These are phyloP conservation scores for Blastobotrys apis DNA, from an alignment of 1,139 yeast genomes.

Conservation along the genomic window DNA sequence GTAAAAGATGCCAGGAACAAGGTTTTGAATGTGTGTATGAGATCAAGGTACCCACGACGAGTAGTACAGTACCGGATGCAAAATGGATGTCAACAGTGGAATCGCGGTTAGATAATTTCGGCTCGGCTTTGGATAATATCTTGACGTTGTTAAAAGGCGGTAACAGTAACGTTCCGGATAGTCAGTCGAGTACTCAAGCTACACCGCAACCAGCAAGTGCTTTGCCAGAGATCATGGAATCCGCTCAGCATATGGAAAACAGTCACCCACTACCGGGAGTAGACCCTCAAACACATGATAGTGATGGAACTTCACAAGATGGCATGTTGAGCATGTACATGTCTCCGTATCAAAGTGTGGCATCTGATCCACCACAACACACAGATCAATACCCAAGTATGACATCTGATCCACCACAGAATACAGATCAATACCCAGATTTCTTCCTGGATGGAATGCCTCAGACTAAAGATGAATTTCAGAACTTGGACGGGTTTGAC, in stretches of 20 bases:
- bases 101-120: constrained; percentile 44
- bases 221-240: background rate
- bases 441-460: too few species aligned
- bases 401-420: background rate
- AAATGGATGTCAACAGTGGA: constrained; percentile 48
- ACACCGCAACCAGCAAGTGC: background rate
- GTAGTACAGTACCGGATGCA: constrained; percentile 18
- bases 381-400: background rate
- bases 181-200: too few species aligned
- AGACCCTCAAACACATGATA: background rate
- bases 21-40: constrained; percentile 57
- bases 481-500: background rate
- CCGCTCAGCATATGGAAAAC: background rate
- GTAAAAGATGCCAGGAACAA: constrained; percentile 53
- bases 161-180: background rate
- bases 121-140: constrained; percentile 41
- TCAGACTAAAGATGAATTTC: background rate
- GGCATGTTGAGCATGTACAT: background rate
- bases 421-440: background rate
- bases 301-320: background rate
- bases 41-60: constrained; percentile 47
- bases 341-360: background rate
- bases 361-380: background rate
- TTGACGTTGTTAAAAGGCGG: constrained; percentile 27
- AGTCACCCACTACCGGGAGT: background rate